Evolutionary conservation across 805 yeast species (phyloP).

Genomic region (Candida endomychidarum): DNA sequence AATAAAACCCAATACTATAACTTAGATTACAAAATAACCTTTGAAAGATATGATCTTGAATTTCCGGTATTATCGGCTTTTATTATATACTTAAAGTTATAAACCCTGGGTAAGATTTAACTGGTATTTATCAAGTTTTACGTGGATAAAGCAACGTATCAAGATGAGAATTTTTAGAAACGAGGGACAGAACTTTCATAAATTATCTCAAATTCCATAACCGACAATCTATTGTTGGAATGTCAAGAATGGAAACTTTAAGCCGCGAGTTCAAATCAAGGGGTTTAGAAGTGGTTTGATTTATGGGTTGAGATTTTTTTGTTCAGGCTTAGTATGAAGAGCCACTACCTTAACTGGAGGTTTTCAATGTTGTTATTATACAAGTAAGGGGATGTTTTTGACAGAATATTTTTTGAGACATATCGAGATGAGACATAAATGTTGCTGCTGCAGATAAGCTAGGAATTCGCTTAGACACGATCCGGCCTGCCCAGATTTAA

Average conservation of each 20-base stretch:
- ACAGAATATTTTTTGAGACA: neutral
- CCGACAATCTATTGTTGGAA: neutral
- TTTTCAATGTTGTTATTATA: too few relatives aligned
- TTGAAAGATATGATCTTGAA: too few relatives aligned
- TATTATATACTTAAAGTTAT: neutral
- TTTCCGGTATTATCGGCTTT: neutral
- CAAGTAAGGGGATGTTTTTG: neutral
- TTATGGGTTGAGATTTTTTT: too few relatives aligned
- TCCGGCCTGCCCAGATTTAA: too few relatives aligned
- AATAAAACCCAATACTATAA: too few relatives aligned
- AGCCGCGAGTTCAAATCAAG: neutral
- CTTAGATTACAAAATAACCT: too few relatives aligned
- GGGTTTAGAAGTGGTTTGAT: neutral
- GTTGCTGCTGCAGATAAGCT: neutral
- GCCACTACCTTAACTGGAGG: too few relatives aligned
- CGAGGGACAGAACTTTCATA: conserved; percentile 6
- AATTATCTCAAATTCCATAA: conserved; percentile 2
- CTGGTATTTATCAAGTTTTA: too few relatives aligned
- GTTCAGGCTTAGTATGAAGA: too few relatives aligned
- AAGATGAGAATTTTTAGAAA: conserved; percentile 5
- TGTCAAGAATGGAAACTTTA: neutral
- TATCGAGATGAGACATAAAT: conserved; percentile 3
- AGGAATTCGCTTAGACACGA: too few relatives aligned
- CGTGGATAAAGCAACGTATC: conserved; percentile 4
- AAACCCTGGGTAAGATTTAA: too few relatives aligned